phyloP scores from a whole-genome alignment of 140 eudicot species.

The Senecio squalidus region DNA sequence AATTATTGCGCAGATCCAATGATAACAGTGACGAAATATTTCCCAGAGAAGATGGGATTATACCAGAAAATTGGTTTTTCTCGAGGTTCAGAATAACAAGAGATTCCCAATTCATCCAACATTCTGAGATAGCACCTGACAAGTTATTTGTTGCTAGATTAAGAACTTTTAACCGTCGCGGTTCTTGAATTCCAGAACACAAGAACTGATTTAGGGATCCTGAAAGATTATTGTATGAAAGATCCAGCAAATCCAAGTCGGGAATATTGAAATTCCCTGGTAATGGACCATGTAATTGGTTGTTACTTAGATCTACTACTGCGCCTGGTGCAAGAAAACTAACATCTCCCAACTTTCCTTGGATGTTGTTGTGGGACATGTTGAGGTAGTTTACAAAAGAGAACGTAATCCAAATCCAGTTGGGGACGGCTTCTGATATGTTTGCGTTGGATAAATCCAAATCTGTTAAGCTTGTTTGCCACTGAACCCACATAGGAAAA shows the following conservation, averaged over 20 bases:
- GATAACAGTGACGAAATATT: constrained; percentile 7
- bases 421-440: constrained; percentile 18
- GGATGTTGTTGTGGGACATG: constrained; percentile 20
- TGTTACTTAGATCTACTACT: constrained; percentile 18
- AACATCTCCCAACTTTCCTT: constrained; percentile 16
- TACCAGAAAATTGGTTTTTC: constrained; percentile 34
- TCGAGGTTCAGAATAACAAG: constrained; percentile 23
- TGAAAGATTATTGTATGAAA: constrained; percentile 21
- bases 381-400: constrained; percentile 13
- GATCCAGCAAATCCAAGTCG: constrained; percentile 11
- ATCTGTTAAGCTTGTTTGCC: background rate
- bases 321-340: constrained; percentile 16
- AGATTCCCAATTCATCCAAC: constrained; percentile 25
- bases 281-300: constrained; percentile 10
- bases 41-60: constrained; percentile 32
- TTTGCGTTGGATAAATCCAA: constrained; percentile 14
- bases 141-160: constrained; percentile 20
- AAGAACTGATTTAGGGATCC: constrained; percentile 17
- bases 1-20: constrained; percentile 10
- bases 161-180: constrained; percentile 17
- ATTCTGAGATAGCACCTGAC: constrained; percentile 23
- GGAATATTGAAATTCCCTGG: background rate
- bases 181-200: constrained; percentile 13
- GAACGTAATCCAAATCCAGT: constrained; percentile 21
- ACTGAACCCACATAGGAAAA: constrained; percentile 23